Conservation (phyloP, 164 flowering plant genomes). For the Magnolia kwangsiensis region DNA sequence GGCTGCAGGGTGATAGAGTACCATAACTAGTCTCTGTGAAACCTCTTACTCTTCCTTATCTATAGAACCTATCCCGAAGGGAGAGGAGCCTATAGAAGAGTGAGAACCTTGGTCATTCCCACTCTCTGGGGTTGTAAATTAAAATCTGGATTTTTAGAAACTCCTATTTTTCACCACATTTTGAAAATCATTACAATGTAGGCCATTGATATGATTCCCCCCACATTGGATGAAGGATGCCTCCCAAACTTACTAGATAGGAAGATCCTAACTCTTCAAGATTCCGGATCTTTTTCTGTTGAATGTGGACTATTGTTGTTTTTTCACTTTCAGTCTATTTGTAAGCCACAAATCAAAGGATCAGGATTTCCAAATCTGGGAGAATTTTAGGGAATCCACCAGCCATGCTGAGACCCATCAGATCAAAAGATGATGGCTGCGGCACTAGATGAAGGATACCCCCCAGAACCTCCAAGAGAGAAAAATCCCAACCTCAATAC, state of each 20-base stretch:
- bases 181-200: too few species aligned
- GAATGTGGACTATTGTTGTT: background rate
- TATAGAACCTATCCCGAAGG: too few species aligned
- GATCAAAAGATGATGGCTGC: background rate
- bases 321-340: background rate
- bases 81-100: too few species aligned
- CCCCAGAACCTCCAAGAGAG: too few species aligned
- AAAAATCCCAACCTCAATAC: too few species aligned
- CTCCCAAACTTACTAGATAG: background rate
- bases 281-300: background rate
- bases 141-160: too few species aligned
- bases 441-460: background rate
- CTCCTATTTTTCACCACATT: too few species aligned
- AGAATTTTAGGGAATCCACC: background rate
- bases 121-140: too few species aligned
- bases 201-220: background rate
- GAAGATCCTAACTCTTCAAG: background rate
- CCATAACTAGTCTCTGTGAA: too few species aligned
- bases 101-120: too few species aligned
- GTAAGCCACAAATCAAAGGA: background rate
- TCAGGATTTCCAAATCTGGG: background rate
- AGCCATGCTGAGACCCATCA: background rate
- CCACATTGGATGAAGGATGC: background rate
- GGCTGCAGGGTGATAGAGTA: too few species aligned
- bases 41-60: too few species aligned